Base-by-base conservation (phyloP, 2,329 filamentous ascomycete species). In the Lecanicillium sp. region DNA sequence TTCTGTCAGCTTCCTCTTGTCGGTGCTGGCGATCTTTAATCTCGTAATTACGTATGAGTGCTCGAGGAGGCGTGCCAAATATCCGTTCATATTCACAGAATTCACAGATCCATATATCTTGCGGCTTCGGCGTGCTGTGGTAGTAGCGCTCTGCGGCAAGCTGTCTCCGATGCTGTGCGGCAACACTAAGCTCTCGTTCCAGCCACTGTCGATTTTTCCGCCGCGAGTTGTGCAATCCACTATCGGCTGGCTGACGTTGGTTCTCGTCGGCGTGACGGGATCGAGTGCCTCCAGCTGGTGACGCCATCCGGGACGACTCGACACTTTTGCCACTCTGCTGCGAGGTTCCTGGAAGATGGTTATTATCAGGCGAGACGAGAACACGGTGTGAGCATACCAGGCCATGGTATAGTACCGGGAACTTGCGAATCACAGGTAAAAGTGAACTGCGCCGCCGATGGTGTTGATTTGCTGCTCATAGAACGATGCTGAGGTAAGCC, bases 81-180 rank as follows among this genome's bases (percentile, higher is more conserved):
- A 98, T 96, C 37, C 79, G 79, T 62, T 97, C 90, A 56, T 96
- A 98, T 60, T 98, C 92, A 67, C 92, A 98, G 58, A 97, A 97
- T 54, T 96, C 87, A 63, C 92, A 98, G 33, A 97, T 88, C 86
- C 89, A 97, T 36, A 88, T 75, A 44, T 95, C 86, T 47, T 87
- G 83, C 2, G 51, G 49, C 22, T 66, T 64, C 2, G 84, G 84
- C 2, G 85, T 83, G 52, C 85, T 81, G 51, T 84, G 79, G 45
- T 77, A 78, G 58, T 92, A 94, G 41, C 77, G 74, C 47, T 84
- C 82, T 51, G 85, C 77, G 44, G 92, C 85, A 53, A 86, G 74
- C 33, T 85, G 75, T 43, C 83, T 82, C 6, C 92, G 83, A 47
- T 87, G 79, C 17, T 79, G 79, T 18, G 87, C 89, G 42, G 88